Evolutionary conservation across 2,329 filamentous ascomycete genomes (phyloP).

Genomic region (Pseudogymnoascus sp.): DNA sequence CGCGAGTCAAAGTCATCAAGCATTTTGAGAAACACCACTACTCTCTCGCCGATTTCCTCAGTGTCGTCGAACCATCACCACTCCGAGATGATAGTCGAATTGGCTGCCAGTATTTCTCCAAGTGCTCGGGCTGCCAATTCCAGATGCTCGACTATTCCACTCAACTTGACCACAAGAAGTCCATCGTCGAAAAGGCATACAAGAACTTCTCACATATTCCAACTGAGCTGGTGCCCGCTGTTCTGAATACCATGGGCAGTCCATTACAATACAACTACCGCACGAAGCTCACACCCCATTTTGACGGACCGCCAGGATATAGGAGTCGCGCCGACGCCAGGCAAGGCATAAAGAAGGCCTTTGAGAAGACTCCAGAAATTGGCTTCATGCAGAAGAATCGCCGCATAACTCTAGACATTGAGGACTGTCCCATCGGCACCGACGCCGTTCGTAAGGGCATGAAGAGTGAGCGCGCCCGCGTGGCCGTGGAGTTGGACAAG

Average conservation of each 20-base stretch:
- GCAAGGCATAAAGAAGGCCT: conserved; percentile 48
- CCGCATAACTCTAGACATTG: conserved; percentile 79
- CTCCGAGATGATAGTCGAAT: conserved; percentile 72
- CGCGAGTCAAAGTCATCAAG: conserved; percentile 70
- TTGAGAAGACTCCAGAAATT: conserved; percentile 66
- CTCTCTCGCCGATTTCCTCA: conserved; percentile 75
- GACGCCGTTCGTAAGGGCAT: conserved; percentile 76
- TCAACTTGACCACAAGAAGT: conserved; percentile 78
- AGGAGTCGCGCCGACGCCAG: conserved; percentile 40
- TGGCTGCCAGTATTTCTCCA: conserved; percentile 78
- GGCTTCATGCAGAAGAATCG: conserved; percentile 88
- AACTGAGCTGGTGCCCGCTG: conserved; percentile 64
- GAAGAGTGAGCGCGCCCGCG: conserved; percentile 68
- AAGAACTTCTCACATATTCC: conserved; percentile 81
- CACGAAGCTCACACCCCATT: conserved; percentile 95
- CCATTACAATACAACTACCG: conserved; percentile 90
- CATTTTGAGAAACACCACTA: conserved; percentile 63
- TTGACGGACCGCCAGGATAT: conserved; percentile 64
- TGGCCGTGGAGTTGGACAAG: conserved; percentile 60
- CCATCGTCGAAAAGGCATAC: conserved; percentile 86
- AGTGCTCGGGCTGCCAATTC: conserved; percentile 90
- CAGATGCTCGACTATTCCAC: conserved; percentile 90
- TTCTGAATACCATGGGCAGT: conserved; percentile 81
- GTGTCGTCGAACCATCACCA: conserved; percentile 65
- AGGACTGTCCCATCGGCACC: conserved; percentile 94